These are phyloP conservation scores for Aureobasidium melanogenum DNA, from an alignment of 2,329 filamentous ascomycete genomes.

Conservation along the genomic window DNA sequence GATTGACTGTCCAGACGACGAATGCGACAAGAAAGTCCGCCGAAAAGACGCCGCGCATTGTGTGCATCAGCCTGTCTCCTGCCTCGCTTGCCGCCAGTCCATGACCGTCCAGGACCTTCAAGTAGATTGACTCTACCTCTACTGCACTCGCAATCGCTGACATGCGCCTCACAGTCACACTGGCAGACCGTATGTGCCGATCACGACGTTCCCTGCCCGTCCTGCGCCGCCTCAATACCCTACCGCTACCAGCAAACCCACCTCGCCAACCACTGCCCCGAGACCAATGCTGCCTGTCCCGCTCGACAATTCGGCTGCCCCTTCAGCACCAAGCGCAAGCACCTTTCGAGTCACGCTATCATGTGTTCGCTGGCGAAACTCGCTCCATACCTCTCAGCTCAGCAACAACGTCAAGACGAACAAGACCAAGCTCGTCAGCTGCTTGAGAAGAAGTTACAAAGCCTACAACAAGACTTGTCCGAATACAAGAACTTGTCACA, in stretches of 20 bases:
- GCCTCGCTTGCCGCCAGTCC: conserved; percentile 43
- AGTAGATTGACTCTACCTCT: conserved; percentile 22
- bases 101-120: conserved; percentile 48
- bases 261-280: conserved; percentile 33
- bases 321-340: conserved; percentile 29
- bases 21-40: conserved; percentile 44
- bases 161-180: conserved; percentile 15
- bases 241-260: conserved; percentile 35
- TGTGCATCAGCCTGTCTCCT: conserved; percentile 44
- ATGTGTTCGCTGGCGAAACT: conserved; percentile 39
- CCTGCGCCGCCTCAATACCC: conserved; percentile 34
- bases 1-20: conserved; percentile 42
- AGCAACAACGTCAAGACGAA: conserved; percentile 35
- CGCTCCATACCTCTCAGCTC: conserved; percentile 34
- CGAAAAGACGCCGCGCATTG: conserved; percentile 48
- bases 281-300: conserved; percentile 33
- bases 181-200: conserved; percentile 40
- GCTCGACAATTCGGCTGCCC: conserved; percentile 37
- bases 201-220: conserved; percentile 34
- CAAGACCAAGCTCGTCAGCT: conserved; percentile 35
- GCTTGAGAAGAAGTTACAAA: conserved; percentile 34
- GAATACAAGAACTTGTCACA: neutral
- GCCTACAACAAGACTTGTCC: conserved; percentile 35
- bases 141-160: neutral
- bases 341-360: conserved; percentile 32